Percentiles rank a stretch among this genome's conserved stretches.
Conservation (phyloP, 768 basidiomycete genomes). For the Lepiota brunneoincarnata region DNA sequence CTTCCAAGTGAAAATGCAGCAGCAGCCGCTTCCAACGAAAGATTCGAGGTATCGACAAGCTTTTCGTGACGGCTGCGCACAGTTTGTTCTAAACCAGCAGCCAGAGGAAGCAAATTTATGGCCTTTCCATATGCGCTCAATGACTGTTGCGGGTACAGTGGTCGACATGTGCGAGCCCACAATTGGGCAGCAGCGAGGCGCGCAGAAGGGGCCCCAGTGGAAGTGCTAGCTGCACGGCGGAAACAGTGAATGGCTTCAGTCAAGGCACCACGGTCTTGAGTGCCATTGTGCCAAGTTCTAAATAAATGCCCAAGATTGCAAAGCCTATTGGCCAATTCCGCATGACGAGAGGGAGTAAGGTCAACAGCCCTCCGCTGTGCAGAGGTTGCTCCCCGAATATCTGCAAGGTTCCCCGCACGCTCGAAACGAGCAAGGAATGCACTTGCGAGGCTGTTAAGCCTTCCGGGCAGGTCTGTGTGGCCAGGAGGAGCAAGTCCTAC, state of each 20-base stretch:
- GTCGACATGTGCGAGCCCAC: not conserved
- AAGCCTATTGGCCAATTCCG: not conserved
- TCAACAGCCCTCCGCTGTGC: not conserved
- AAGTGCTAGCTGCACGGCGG: not conserved
- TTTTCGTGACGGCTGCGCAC: not conserved
- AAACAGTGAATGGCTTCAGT: too few species aligned
- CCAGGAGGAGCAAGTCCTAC: conserved; percentile 14
- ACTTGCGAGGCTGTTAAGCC: conserved; percentile 20
- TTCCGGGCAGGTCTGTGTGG: conserved; percentile 14
- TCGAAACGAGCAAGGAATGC: conserved; percentile 8
- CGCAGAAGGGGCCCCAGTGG: not conserved
- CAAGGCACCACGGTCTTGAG: too few species aligned
- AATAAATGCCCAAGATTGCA: conserved; percentile 6
- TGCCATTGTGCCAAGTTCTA: not conserved
- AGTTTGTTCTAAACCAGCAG: not conserved
- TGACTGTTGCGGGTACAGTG: not conserved
- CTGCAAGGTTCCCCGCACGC: not conserved
- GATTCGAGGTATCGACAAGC: not conserved
- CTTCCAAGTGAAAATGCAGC: not conserved
- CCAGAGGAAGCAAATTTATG: not conserved
- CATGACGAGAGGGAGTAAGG: not conserved
- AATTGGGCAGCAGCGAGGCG: not conserved
- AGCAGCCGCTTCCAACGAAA: conserved; percentile 7
- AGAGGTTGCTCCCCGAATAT: not conserved
- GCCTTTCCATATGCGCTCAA: not conserved